These are phyloP conservation scores for Phytophthora chlamydospora DNA, from an alignment of 352 stramenopile genomes.

Conservation along the genomic window DNA sequence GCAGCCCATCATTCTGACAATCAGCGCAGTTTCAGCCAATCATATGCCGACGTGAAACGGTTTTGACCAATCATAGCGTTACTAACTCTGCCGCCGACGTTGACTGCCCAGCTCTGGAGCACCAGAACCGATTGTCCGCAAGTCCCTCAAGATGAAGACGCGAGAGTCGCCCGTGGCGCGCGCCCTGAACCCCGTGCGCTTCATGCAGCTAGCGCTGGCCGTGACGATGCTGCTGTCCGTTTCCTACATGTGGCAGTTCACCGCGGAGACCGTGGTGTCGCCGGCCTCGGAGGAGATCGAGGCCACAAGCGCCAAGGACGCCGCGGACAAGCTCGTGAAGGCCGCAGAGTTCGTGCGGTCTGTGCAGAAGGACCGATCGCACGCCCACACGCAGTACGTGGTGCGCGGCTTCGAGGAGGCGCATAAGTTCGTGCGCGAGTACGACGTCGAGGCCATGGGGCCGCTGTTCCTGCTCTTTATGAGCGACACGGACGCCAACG, in stretches of 20 bases:
- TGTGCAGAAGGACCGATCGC: constrained; percentile 44
- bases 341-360: constrained; percentile 30
- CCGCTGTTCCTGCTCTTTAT: constrained; percentile 82
- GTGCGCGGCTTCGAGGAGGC: constrained; percentile 72
- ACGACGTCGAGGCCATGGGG: constrained; percentile 63
- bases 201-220: constrained; percentile 73
- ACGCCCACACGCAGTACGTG: constrained; percentile 64
- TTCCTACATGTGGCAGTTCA: constrained; percentile 78
- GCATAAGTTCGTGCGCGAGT: constrained; percentile 81
- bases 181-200: constrained; percentile 56
- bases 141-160: constrained; percentile 26
- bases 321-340: constrained; percentile 23
- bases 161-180: constrained; percentile 15
- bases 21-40: constrained; percentile 20
- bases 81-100: neutral
- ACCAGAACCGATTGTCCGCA: constrained; percentile 11
- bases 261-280: constrained; percentile 42
- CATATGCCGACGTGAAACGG: neutral
- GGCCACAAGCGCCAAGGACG: constrained; percentile 26
- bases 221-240: constrained; percentile 65
- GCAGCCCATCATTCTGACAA: constrained; percentile 17
- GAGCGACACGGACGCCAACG: constrained; percentile 70
- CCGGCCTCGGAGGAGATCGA: constrained; percentile 23
- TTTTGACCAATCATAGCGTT: constrained; percentile 10
- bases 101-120: constrained; percentile 13